A percentile compares a stretch with the other conserved stretches of the same genome.
Conservation (phyloP, 805 yeast species). For the Danielia reshetovae region DNA sequence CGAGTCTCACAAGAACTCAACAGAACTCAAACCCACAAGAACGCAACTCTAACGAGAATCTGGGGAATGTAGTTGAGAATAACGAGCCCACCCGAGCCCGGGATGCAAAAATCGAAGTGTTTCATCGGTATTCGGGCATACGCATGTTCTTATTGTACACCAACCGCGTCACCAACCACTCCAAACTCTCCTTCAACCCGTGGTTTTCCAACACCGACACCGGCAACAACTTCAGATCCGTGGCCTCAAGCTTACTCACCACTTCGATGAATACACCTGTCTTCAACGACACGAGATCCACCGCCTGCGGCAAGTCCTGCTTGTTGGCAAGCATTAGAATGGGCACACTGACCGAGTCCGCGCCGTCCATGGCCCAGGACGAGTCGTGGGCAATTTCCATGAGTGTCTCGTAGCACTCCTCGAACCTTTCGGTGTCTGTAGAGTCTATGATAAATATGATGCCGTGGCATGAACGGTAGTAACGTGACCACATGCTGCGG, state of each 20-base stretch:
- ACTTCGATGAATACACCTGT: slow-evolving; percentile 77
- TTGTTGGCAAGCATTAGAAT: slow-evolving; percentile 93
- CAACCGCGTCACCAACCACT: slow-evolving; percentile 78
- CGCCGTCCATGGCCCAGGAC: slow-evolving; percentile 32
- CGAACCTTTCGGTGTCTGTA: slow-evolving; percentile 74
- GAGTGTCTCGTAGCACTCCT: slow-evolving; percentile 74
- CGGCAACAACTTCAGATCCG: slow-evolving; percentile 87
- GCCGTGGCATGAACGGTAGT: slow-evolving; percentile 83
- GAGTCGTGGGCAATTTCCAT: slow-evolving; percentile 41
- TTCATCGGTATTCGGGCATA: slow-evolving; percentile 51
- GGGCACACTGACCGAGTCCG: slow-evolving; percentile 60
- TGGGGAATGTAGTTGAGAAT: no score
- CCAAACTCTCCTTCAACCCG: slow-evolving; percentile 82
- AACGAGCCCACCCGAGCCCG: no score
- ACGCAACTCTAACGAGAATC: no score
- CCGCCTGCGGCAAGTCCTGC: slow-evolving; percentile 64
- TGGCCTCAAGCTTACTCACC: slow-evolving; percentile 81
- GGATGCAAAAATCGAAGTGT: no score
- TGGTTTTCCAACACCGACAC: slow-evolving; percentile 81
- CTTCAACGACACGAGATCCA: slow-evolving; percentile 54
- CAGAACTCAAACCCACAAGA: no score
- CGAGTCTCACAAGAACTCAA: no score
- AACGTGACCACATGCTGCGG: slow-evolving; percentile 81
- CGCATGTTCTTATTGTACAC: slow-evolving; percentile 59
- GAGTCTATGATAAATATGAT: slow-evolving; percentile 91